Evolutionary conservation across 2,329 filamentous ascomycete genomes (phyloP).

Genomic region (Microsporum audouinii): DNA sequence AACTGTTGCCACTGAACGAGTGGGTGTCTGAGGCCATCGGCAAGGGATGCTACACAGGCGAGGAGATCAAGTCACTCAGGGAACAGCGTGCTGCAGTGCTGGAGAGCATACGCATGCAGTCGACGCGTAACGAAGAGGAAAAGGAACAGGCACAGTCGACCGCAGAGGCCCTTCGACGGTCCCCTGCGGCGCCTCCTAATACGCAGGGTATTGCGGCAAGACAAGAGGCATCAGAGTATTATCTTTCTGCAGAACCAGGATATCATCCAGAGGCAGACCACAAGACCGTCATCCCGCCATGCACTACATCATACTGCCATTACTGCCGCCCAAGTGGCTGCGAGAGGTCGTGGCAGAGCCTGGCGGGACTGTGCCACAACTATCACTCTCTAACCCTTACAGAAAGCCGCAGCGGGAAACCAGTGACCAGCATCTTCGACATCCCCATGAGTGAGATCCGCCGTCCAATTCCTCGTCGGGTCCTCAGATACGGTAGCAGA

Average conservation of each 20-base stretch:
- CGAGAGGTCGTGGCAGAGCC: conserved; percentile 5
- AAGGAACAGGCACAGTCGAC: not conserved
- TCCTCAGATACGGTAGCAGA: not conserved
- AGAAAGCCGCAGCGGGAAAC: not conserved
- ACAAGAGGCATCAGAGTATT: not conserved
- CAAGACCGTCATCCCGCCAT: conserved; percentile 1
- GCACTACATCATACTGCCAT: not conserved
- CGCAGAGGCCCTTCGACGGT: not conserved
- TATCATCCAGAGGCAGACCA: not conserved
- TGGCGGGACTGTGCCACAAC: not conserved
- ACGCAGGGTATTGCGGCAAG: not conserved
- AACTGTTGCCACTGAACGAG: conserved; percentile 22
- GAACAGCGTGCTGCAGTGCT: conserved; percentile 29
- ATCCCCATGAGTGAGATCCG: conserved; percentile 1
- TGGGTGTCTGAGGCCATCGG: conserved; percentile 34
- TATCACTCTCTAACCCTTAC: not conserved
- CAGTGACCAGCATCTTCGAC: not conserved
- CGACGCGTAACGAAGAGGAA: not conserved
- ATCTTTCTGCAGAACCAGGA: not conserved
- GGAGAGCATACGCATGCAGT: conserved; percentile 13
- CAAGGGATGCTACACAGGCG: conserved; percentile 32
- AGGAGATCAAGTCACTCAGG: conserved; percentile 32
- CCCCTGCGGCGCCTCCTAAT: not conserved
- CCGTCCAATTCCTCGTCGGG: not conserved
- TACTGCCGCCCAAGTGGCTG: not conserved